Conservation (phyloP, 495 filamentous ascomycete genomes). For the Echria macrotheca region DNA sequence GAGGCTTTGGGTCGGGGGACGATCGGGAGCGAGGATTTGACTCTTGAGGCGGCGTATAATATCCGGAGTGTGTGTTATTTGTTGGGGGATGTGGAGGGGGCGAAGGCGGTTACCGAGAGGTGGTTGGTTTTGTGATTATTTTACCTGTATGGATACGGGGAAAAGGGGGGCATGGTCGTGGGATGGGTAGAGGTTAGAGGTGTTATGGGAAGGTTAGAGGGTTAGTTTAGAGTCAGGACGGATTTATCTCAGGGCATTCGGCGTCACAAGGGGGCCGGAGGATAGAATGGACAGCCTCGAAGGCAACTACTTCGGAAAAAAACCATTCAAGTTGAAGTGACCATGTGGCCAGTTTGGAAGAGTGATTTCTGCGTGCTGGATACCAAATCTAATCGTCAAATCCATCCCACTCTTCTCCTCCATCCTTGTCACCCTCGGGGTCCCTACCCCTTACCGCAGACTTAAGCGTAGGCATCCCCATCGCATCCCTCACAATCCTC, state of each 20-base stretch:
- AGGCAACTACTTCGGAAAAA: too few relatives aligned
- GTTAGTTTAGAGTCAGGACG: too few relatives aligned
- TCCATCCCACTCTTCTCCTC: conserved; percentile 48
- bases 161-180: too few relatives aligned
- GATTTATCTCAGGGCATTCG: too few relatives aligned
- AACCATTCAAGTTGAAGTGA: too few relatives aligned
- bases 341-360: too few relatives aligned
- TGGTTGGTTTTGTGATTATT: conserved; percentile 28
- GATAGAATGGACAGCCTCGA: too few relatives aligned
- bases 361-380: too few relatives aligned
- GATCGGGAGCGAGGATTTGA: conserved; percentile 53
- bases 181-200: too few relatives aligned
- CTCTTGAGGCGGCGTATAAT: conserved; percentile 70
- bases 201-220: too few relatives aligned
- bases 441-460: conserved; percentile 4
- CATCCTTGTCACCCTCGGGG: conserved; percentile 13
- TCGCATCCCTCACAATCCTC: conserved; percentile 29
- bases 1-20: conserved; percentile 3
- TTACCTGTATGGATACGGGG: too few relatives aligned
- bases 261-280: too few relatives aligned
- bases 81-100: conserved; percentile 29
- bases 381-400: conserved; percentile 49
- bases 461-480: conserved; percentile 37
- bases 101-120: conserved; percentile 20
- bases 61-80: conserved; percentile 48